A percentile compares a stretch with the other conserved stretches of the same genome.
phyloP scores from a whole-genome alignment of 306 rosid genomes.

The Leucaena leucocephala region DNA sequence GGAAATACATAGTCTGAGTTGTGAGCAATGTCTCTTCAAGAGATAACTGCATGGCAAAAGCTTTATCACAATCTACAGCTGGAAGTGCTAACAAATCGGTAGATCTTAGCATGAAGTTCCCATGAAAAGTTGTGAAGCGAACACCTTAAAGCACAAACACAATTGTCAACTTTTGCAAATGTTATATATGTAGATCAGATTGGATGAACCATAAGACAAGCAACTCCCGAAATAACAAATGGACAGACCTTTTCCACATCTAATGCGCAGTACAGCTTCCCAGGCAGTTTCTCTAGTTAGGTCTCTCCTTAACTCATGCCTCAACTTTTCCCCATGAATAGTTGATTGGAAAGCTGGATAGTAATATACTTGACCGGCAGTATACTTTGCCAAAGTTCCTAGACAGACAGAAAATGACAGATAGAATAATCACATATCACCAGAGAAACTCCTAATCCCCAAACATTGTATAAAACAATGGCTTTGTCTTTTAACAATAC shows the following conservation, averaged over 20 bases:
- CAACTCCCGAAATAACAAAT: slow-evolving; percentile 34
- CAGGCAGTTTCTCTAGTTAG: slow-evolving; percentile 98
- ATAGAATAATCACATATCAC: slow-evolving; percentile 30
- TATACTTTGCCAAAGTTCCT: slow-evolving; percentile 98
- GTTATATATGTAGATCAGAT: background rate
- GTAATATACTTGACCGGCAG: slow-evolving; percentile 91
- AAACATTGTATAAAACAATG: slow-evolving; percentile 18
- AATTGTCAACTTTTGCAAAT: slow-evolving; percentile 36
- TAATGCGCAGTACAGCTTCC: slow-evolving; percentile 98
- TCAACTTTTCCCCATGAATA: slow-evolving; percentile 89
- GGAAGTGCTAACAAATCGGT: slow-evolving; percentile 98
- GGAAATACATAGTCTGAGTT: slow-evolving; percentile 92
- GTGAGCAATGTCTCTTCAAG: slow-evolving; percentile 92
- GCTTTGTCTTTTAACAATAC: background rate
- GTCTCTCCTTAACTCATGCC: slow-evolving; percentile 88
- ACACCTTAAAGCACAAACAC: slow-evolving; percentile 63
- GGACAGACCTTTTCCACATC: slow-evolving; percentile 91
- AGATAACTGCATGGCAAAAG: slow-evolving; percentile 91
- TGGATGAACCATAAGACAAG: slow-evolving; percentile 15
- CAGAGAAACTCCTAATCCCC: background rate
- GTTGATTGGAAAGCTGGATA: slow-evolving; percentile 85
- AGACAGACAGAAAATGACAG: slow-evolving; percentile 35
- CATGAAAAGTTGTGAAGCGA: slow-evolving; percentile 92
- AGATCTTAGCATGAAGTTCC: slow-evolving; percentile 96
- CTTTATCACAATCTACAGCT: slow-evolving; percentile 98